Conservation (phyloP, 768 basidiomycete species). For the Terana coerulea region DNA sequence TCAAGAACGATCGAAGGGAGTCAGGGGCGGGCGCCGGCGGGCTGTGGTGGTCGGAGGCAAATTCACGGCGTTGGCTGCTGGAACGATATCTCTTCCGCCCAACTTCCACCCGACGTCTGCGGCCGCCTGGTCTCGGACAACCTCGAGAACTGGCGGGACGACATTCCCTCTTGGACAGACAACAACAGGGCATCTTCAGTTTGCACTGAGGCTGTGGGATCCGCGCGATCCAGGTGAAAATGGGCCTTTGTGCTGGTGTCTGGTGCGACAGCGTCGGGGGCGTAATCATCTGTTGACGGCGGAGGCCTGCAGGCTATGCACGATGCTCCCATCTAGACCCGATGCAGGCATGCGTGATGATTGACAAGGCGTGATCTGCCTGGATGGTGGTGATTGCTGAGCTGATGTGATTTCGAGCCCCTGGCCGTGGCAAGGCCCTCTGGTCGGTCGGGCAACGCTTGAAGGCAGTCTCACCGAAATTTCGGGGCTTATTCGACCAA, state of each 20-base stretch:
- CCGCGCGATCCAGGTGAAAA: neutral
- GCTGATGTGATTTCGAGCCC: neutral
- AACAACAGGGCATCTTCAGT: neutral
- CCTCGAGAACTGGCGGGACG: neutral
- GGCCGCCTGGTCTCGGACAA: neutral
- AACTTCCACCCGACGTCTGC: neutral
- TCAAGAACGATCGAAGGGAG: too few species aligned
- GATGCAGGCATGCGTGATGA: conserved; percentile 1
- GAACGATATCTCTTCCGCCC: too few species aligned
- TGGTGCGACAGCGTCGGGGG: neutral
- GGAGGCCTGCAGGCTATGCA: neutral
- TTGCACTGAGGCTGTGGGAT: conserved; percentile 1
- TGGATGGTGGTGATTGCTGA: conserved; percentile 2
- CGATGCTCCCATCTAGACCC: conserved; percentile 2
- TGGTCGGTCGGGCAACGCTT: neutral
- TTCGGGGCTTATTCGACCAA: too few species aligned
- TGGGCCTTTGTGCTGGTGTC: neutral
- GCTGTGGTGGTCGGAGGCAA: too few species aligned
- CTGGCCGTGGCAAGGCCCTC: neutral
- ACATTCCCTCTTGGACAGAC: too few species aligned
- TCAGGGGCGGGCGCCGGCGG: too few species aligned
- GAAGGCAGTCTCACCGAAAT: neutral
- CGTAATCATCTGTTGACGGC: conserved; percentile 2
- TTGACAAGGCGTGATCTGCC: conserved; percentile 2
- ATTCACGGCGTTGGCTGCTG: too few species aligned